Percentiles rank a stretch among this genome's conserved stretches.
Evolutionary conservation across 2,329 filamentous ascomycete species (phyloP).

Genomic region (Elsinoe arachidis): DNA sequence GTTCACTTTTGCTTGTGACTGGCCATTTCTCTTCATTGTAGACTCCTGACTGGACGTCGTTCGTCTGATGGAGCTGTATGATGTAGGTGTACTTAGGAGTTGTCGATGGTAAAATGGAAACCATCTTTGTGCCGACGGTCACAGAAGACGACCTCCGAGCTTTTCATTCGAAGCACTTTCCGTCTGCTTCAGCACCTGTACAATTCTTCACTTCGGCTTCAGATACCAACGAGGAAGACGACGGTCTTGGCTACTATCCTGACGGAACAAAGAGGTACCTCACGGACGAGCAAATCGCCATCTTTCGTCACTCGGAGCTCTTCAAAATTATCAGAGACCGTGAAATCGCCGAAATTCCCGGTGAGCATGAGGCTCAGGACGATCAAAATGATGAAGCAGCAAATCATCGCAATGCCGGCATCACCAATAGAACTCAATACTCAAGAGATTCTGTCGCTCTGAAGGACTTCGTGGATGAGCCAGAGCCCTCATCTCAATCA

Average conservation of each 20-base stretch:
- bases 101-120: background rate
- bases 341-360: constrained; percentile 12
- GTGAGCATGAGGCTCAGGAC: background rate
- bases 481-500: background rate
- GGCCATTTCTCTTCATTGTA: background rate
- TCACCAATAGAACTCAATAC: background rate
- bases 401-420: no score
- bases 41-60: background rate
- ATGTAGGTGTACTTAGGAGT: background rate
- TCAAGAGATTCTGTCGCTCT: constrained; percentile 7
- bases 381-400: background rate
- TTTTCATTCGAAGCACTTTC: constrained; percentile 33
- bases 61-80: background rate
- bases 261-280: constrained; percentile 84
- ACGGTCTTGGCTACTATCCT: constrained; percentile 70
- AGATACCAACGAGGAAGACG: constrained; percentile 49
- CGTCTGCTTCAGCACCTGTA: constrained; percentile 23
- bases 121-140: constrained; percentile 2
- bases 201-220: constrained; percentile 19
- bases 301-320: constrained; percentile 84
- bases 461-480: background rate
- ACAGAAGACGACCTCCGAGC: constrained; percentile 26
- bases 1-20: background rate
- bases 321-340: constrained; percentile 50
- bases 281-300: constrained; percentile 82